Conservation (phyloP, 306 rosid genomes). For the Castanopsis chinensis region DNA sequence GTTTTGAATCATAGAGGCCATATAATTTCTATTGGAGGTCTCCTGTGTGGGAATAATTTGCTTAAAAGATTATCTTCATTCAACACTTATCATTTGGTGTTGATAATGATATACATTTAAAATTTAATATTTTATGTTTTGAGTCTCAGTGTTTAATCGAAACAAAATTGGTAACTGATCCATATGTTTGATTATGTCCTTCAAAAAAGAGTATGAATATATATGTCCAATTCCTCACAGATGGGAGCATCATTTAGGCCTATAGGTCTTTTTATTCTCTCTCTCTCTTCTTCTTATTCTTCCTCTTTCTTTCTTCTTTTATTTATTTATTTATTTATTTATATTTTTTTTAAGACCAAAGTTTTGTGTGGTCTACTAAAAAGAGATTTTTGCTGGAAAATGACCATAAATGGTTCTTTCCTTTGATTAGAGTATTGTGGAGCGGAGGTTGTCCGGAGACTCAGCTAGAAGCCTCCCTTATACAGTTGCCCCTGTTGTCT, state of each 20-base stretch:
- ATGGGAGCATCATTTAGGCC: not conserved
- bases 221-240: not conserved
- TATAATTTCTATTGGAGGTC: not conserved
- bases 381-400: constrained; percentile 4
- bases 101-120: not conserved
- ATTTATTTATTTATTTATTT: too few species aligned
- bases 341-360: too few species aligned
- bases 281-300: too few species aligned
- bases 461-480: constrained; percentile 63
- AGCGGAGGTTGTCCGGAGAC: constrained; percentile 54
- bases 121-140: not conserved
- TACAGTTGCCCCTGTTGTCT: constrained; percentile 60
- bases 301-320: not conserved
- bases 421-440: constrained; percentile 52
- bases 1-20: not conserved
- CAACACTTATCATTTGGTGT: not conserved
- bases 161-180: not conserved
- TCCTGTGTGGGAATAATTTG: not conserved
- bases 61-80: not conserved
- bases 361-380: not conserved
- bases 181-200: not conserved
- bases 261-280: too few species aligned
- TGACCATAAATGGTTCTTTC: not conserved
- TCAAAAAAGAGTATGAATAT: too few species aligned
- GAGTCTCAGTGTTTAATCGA: not conserved